These are phyloP conservation scores for Botrytis sinoallii DNA, from an alignment of 2,329 filamentous ascomycete species.

Conservation along the genomic window DNA sequence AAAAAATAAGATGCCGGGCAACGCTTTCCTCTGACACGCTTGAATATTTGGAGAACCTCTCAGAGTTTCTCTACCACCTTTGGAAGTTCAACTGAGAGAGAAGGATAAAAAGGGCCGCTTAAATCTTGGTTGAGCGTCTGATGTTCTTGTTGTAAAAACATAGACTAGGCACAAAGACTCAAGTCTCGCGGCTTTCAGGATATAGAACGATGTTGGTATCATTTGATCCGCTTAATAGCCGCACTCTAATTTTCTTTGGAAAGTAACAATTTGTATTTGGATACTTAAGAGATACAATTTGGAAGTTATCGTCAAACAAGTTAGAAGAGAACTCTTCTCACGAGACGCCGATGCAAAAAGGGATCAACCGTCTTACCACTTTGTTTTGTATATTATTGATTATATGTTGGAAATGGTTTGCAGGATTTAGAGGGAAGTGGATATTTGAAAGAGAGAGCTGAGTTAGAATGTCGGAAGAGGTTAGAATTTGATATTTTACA, in stretches of 20 bases:
- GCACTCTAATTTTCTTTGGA: too few relatives aligned
- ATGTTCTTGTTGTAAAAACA: neutral
- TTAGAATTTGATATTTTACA: neutral
- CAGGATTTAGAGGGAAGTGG: accelerated
- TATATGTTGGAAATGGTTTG: neutral
- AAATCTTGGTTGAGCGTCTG: neutral
- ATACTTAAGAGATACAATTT: neutral
- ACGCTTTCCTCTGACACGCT: neutral
- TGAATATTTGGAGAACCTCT: too few relatives aligned
- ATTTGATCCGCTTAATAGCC: neutral
- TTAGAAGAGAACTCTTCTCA: neutral
- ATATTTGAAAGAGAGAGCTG: neutral
- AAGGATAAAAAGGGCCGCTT: too few relatives aligned
- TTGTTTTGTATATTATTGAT: neutral
- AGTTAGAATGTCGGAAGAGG: neutral
- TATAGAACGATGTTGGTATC: neutral
- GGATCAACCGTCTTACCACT: neutral
- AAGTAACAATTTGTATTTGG: neutral
- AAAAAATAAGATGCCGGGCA: too few relatives aligned
- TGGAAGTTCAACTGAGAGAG: neutral
- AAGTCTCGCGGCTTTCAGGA: neutral
- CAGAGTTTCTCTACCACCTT: neutral
- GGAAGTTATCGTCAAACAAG: neutral
- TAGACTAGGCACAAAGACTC: neutral
- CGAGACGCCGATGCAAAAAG: neutral